Percentiles rank a stretch among this genome's conserved stretches.
phyloP scores from a whole-genome alignment of 148 eudicot genomes.

The Cornus florida region DNA sequence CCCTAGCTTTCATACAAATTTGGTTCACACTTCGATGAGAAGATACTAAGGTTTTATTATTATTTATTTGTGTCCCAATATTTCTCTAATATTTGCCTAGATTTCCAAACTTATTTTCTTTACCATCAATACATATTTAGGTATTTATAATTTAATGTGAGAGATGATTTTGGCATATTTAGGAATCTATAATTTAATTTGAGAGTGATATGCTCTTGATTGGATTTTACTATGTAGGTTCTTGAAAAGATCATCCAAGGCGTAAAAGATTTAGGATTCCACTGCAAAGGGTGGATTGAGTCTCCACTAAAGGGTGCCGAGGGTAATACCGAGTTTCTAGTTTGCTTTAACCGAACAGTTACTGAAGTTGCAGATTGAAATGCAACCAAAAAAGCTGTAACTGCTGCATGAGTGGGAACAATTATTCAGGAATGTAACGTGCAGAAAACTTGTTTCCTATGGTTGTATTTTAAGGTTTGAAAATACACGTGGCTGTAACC shows the following conservation, averaged over 20 bases:
- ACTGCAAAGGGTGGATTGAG: slow-evolving; percentile 81
- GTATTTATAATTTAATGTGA: neutral
- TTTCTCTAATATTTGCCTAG: neutral
- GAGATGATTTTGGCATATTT: neutral
- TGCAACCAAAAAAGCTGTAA: neutral
- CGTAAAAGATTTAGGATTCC: slow-evolving; percentile 65
- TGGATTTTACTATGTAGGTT: slow-evolving; percentile 46
- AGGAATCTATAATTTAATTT: neutral
- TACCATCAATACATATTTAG: neutral
- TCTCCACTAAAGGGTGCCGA: slow-evolving; percentile 94
- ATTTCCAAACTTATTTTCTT: neutral
- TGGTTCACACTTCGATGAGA: neutral
- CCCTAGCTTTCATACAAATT: too few relatives aligned
- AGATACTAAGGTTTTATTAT: neutral
- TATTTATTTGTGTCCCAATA: neutral
- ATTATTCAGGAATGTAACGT: too few relatives aligned
- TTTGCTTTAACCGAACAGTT: slow-evolving; percentile 53
- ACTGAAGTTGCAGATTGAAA: slow-evolving; percentile 13
- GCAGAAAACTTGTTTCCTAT: too few relatives aligned
- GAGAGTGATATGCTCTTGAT: slow-evolving; percentile 9
- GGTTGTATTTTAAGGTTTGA: too few relatives aligned
- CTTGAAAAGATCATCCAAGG: slow-evolving; percentile 75
- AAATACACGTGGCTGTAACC: too few relatives aligned
- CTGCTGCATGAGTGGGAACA: neutral
- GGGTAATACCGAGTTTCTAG: slow-evolving; percentile 85